Evolutionary conservation across 306 rosid genomes (phyloP).

Genomic region (Vigna hirtella): DNA sequence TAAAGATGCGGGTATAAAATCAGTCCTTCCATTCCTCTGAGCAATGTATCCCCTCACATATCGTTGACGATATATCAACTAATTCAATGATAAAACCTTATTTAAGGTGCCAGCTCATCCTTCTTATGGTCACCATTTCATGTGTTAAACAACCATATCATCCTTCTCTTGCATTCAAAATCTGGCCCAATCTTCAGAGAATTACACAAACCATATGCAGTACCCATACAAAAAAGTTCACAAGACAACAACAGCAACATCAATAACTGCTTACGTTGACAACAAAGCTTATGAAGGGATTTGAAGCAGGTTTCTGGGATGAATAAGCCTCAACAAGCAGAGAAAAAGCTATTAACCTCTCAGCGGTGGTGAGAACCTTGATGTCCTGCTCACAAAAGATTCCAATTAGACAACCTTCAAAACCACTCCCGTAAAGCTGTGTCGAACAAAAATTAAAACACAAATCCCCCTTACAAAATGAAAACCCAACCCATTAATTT

Average conservation of each 20-base stretch:
- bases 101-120: slow-evolving; percentile 3
- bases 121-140: not conserved
- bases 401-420: slow-evolving; percentile 28
- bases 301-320: slow-evolving; percentile 68
- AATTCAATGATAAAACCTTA: slow-evolving; percentile 14
- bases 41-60: slow-evolving; percentile 11
- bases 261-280: slow-evolving; percentile 63
- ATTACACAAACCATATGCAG: not conserved
- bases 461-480: not conserved
- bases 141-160: not conserved
- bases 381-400: slow-evolving; percentile 45
- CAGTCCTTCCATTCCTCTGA: slow-evolving; percentile 17
- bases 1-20: not conserved
- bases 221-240: not conserved
- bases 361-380: slow-evolving; percentile 50
- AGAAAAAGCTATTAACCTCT: slow-evolving; percentile 76
- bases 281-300: slow-evolving; percentile 77
- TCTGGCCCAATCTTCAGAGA: slow-evolving; percentile 2
- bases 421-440: slow-evolving; percentile 12
- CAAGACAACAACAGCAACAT: not conserved
- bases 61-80: slow-evolving; percentile 1
- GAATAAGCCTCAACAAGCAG: slow-evolving; percentile 79
- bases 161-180: slow-evolving; percentile 24
- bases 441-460: not conserved
- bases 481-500: not conserved